A percentile compares a stretch with the other conserved stretches of the same genome.
Conservation (phyloP, 306 rosid species). For the Vigna hirtella region DNA sequence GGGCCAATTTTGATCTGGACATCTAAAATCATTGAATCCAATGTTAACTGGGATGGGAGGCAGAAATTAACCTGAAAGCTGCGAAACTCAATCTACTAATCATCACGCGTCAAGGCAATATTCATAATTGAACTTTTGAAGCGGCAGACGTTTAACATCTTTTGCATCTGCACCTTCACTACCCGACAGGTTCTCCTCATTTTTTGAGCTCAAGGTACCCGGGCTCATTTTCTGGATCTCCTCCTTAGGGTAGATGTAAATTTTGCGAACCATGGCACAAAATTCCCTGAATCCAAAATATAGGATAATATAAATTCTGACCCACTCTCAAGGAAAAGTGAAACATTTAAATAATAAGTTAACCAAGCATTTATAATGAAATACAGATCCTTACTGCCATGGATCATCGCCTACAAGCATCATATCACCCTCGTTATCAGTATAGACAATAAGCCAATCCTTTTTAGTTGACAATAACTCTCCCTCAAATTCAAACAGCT, state of each 20-base stretch:
- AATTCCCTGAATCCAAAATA: slow-evolving; percentile 65
- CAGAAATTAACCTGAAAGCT: slow-evolving; percentile 48
- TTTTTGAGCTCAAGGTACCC: slow-evolving; percentile 60
- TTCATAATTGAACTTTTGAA: slow-evolving; percentile 36
- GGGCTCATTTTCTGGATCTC: slow-evolving; percentile 94
- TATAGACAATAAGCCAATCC: slow-evolving; percentile 83
- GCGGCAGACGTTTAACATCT: slow-evolving; percentile 54
- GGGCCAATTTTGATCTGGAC: slow-evolving; percentile 9
- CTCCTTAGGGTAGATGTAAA: slow-evolving; percentile 82
- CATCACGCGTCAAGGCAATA: slow-evolving; percentile 38
- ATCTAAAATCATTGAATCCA: background rate
- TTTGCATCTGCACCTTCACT: slow-evolving; percentile 61
- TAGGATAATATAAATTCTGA: slow-evolving; percentile 1
- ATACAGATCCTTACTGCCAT: slow-evolving; percentile 76
- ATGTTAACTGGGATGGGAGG: background rate
- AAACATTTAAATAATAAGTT: background rate
- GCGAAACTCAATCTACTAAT: slow-evolving; percentile 41
- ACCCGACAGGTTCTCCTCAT: slow-evolving; percentile 58
- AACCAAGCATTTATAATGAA: slow-evolving; percentile 2
- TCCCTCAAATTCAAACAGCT: slow-evolving; percentile 79
- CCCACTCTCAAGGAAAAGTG: background rate
- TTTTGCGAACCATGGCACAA: slow-evolving; percentile 90
- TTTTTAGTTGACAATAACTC: slow-evolving; percentile 65
- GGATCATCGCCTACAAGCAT: slow-evolving; percentile 99
- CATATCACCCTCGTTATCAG: slow-evolving; percentile 91